Percentiles rank a stretch among this genome's conserved stretches.
Conservation (phyloP, 331 rosid genomes). For the Quercus tomentella region DNA sequence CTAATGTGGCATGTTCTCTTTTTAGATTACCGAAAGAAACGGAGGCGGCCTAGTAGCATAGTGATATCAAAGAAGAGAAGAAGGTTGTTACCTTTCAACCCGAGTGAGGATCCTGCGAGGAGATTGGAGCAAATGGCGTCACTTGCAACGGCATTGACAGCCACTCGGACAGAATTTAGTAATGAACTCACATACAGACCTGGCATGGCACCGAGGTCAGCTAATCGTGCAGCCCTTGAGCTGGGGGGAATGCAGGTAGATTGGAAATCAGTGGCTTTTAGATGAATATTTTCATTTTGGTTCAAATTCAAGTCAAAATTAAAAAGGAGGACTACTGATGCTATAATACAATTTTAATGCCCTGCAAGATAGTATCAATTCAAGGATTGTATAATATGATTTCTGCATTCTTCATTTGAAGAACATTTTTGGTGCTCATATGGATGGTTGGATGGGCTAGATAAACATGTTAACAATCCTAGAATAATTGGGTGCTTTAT, state of each 20-base stretch:
- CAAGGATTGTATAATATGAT: background rate
- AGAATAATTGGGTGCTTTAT: background rate
- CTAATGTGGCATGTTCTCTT: background rate
- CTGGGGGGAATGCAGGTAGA: slow-evolving; percentile 94
- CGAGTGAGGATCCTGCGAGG: slow-evolving; percentile 56
- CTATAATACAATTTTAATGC: background rate
- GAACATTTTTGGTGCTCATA: background rate
- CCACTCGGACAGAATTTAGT: slow-evolving; percentile 63
- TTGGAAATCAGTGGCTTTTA: background rate
- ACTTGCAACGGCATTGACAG: slow-evolving; percentile 76
- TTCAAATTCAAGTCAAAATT: background rate
- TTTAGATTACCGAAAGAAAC: slow-evolving; percentile 57
- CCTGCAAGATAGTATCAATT: background rate
- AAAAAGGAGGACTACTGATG: background rate
- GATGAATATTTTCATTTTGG: background rate
- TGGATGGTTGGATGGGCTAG: background rate
- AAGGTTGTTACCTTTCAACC: slow-evolving; percentile 55
- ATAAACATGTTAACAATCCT: background rate
- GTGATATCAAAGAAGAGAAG: slow-evolving; percentile 67
- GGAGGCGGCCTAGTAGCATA: slow-evolving; percentile 53
- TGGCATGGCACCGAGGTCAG: slow-evolving; percentile 77
- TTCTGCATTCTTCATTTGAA: background rate
- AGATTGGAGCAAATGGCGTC: slow-evolving; percentile 89
- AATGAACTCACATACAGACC: slow-evolving; percentile 63
- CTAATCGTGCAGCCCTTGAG: slow-evolving; percentile 63